Conservation (phyloP, 2,329 filamentous ascomycete species). For the Claviceps fusiformis region DNA sequence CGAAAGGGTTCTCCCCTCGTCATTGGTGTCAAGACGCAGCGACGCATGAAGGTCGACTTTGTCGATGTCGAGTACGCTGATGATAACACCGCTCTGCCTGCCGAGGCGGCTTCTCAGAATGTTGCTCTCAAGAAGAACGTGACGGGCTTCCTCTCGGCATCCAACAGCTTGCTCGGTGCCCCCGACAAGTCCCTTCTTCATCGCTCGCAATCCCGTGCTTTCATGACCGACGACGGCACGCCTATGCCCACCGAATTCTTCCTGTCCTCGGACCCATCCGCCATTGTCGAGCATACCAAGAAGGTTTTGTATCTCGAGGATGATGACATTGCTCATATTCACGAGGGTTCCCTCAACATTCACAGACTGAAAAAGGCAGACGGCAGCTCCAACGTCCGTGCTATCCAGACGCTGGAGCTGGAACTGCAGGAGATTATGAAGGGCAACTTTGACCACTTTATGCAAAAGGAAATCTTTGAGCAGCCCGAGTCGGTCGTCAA, state of each 20-base stretch:
- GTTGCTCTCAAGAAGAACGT: slow-evolving; percentile 86
- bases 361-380: slow-evolving; percentile 96
- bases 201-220: slow-evolving; percentile 94
- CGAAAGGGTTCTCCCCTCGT: slow-evolving; percentile 97
- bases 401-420: slow-evolving; percentile 96
- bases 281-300: slow-evolving; percentile 99
- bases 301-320: slow-evolving; percentile 99
- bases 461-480: slow-evolving; percentile 99
- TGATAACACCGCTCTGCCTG: slow-evolving; percentile 68
- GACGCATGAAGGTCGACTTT: slow-evolving; percentile 99
- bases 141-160: slow-evolving; percentile 52
- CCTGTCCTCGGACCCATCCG: slow-evolving; percentile 94
- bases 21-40: slow-evolving; percentile 90
- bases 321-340: slow-evolving; percentile 98
- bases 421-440: slow-evolving; percentile 99
- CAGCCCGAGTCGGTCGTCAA: slow-evolving; percentile 99
- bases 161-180: slow-evolving; percentile 56
- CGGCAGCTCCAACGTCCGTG: slow-evolving; percentile 90
- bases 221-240: slow-evolving; percentile 96
- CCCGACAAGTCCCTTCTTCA: slow-evolving; percentile 97
- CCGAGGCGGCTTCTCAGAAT: slow-evolving; percentile 91
- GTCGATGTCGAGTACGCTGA: slow-evolving; percentile 97
- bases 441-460: slow-evolving; percentile 99
- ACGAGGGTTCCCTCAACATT: slow-evolving; percentile 97
- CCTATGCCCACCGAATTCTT: slow-evolving; percentile 99